phyloP scores from a whole-genome alignment of 306 rosid species.

The Cucurbita argyrosperma region DNA sequence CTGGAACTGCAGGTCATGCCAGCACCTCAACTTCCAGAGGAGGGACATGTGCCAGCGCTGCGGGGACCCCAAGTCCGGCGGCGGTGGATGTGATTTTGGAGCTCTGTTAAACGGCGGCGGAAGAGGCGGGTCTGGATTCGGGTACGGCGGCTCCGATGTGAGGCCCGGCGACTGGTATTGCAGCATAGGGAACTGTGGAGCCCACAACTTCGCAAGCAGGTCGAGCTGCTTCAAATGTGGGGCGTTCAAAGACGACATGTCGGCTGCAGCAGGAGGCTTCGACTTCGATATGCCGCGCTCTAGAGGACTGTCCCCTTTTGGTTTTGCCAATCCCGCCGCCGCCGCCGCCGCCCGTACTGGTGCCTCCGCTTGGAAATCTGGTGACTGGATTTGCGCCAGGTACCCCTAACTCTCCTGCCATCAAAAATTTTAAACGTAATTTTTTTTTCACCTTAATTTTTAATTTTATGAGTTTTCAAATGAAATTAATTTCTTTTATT shows the following conservation, averaged over 20 bases:
- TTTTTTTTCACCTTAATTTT: too few relatives aligned
- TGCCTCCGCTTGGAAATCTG: conserved; percentile 86
- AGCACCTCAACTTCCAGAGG: conserved; percentile 90
- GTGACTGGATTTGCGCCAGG: conserved; percentile 98
- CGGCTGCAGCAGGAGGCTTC: conserved; percentile 12
- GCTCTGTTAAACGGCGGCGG: conserved; percentile 28
- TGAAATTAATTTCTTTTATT: too few relatives aligned
- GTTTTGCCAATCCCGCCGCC: conserved; percentile 15
- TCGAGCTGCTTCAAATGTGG: conserved; percentile 98
- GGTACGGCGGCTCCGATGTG: conserved; percentile 61
- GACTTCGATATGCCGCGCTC: conserved; percentile 10
- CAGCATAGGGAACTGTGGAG: conserved; percentile 51
- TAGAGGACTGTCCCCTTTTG: conserved; percentile 3
- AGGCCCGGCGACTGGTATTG: conserved; percentile 97
- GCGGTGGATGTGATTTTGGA: conserved; percentile 30
- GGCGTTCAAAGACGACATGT: conserved; percentile 64
- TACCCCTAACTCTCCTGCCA: background rate
- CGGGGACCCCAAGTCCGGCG: conserved; percentile 52
- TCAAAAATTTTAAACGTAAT: too few relatives aligned
- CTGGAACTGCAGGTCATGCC: conserved; percentile 98
- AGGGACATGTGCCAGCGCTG: conserved; percentile 90
- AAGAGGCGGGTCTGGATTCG: conserved; percentile 61
- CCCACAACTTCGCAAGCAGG: conserved; percentile 90
- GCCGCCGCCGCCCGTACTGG: background rate
- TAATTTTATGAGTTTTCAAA: too few relatives aligned